Base-by-base conservation (phyloP, 331 rosid species). In the Saraca asoca region DNA sequence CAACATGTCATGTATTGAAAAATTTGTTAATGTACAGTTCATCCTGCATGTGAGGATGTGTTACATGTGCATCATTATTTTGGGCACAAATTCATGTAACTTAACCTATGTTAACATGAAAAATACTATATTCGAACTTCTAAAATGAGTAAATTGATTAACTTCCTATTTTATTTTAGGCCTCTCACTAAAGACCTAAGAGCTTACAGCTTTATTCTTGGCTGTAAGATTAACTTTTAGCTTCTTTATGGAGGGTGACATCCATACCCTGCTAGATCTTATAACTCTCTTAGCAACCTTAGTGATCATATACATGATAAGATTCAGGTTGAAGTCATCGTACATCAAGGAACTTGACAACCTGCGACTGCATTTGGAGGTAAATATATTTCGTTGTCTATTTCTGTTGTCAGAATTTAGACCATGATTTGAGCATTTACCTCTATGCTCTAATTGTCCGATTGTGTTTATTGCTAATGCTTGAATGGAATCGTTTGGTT, bases 341-440 rank as follows among this genome's bases (percentile, higher is more conserved):
- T 89, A 89, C 35, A 49, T 66, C 70, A 89, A 87, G 69, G 85
- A 88, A 12, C 71, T 87, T 2, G 98, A 93, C 89, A 87, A 66
- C 62, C 14, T 84, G 31, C 61, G 14, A 69, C 54, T 81, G 38
- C 54, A 38, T 18, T 78, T 72, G 78, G 64, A 82, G 98, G 98
- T 93, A 83, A 71, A 15, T 66, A 20, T 16, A 38, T 0, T 33
- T 33, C 18, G 5, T 8, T 9, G 0, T 38, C 7, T 48, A 41
- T 12, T 14, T 14, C 6, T 57, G 11, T 19, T 37, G 12, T 62
- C 3, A 20, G 34, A 56, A 14, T 58, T 68, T 65, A 12, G 4
- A 58, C 24, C 58, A 33, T 34, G 15, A 15, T 16, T 19, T 14
- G 43, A 49, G 33, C 7, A 46, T 7, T 74, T 13, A 5, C 33